Base-by-base conservation (phyloP, 768 basidiomycete species). In the Tylopilus subfusipes region DNA sequence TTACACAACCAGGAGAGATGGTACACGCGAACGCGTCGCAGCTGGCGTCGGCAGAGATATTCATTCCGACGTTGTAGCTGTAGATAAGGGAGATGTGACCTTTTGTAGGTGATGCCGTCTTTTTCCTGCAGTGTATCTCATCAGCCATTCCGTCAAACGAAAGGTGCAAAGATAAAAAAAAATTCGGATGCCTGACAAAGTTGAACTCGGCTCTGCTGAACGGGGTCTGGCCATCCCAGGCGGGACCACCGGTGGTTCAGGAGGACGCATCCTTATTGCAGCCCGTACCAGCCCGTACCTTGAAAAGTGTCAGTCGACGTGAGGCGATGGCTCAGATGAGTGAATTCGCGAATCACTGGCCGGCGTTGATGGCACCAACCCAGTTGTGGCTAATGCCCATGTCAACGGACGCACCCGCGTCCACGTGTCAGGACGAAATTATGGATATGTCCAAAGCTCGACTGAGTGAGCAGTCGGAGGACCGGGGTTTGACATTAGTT, bases 261-360 rank as follows among this genome's bases (percentile, higher is more conserved):
- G 60, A 36, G 27, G 54, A 52, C 12, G 49, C 60, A 24, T 49
- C 60, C 36, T 46, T 54, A 19, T 22, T 47, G 42, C 63, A 65
- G 29, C 55, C 56, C 22, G 63, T 65, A 36, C 63, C 63, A 65
- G 29, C 55, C 56, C 22, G 63, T 65, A 36, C 63, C 64, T 65
- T 27, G 33, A 21, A 29, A 33, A 21, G 34, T 10, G 7, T 14
- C 14, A 13, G 7, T 42, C 3, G 5, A 19, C 34, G n/a, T 48
- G 42, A n/a, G 30, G 2, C 19, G n/a, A 42, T 12, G 40, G 22
- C 11, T 10, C 12, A 13, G 11, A 33, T 13, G 3, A 33, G 31
- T 13, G 2, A 33, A 12, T 4, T 2, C n/a, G 39, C 19, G 39
- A 11, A 24, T 33, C 21, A 18, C 62, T 52, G 39, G 57, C 64